Percentiles rank a stretch among this genome's conserved stretches.
These are phyloP conservation scores for Hemisphaericaspora xylofermentans DNA, from an alignment of 1,139 yeast genomes.

Conservation along the genomic window DNA sequence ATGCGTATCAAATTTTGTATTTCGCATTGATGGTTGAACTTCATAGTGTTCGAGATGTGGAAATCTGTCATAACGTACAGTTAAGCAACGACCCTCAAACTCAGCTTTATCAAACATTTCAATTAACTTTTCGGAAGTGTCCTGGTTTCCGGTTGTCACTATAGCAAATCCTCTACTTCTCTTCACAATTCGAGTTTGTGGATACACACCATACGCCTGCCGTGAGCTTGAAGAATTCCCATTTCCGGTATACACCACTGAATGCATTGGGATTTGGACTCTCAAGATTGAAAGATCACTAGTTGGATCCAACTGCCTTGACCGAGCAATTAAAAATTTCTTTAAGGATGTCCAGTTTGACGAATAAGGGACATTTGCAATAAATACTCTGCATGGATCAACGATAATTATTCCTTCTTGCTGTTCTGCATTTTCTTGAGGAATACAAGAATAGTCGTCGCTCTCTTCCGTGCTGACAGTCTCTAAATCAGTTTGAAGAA, in stretches of 20 bases:
- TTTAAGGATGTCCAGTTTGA: slow-evolving; percentile 58
- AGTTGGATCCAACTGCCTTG: slow-evolving; percentile 32
- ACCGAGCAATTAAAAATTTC: slow-evolving; percentile 39
- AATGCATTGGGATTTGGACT: slow-evolving; percentile 57
- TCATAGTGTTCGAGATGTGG: slow-evolving; percentile 41
- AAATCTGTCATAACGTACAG: slow-evolving; percentile 57
- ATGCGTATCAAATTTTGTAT: slow-evolving; percentile 3
- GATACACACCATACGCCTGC: slow-evolving; percentile 21
- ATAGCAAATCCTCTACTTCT: slow-evolving; percentile 63
- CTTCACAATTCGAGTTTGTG: slow-evolving; percentile 9
- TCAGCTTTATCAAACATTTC: slow-evolving; percentile 46
- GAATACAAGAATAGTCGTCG: slow-evolving; percentile 19
- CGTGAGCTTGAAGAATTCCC: too few species aligned
- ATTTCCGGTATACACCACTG: background rate
- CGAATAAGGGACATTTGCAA: slow-evolving; percentile 59
- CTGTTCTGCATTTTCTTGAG: slow-evolving; percentile 34
- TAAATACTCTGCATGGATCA: slow-evolving; percentile 43
- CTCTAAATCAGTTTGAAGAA: too few species aligned
- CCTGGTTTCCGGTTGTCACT: slow-evolving; percentile 50
- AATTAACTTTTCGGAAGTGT: slow-evolving; percentile 53
- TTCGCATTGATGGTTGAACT: slow-evolving; percentile 27
- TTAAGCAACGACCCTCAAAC: slow-evolving; percentile 59
- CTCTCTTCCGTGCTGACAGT: slow-evolving; percentile 4
- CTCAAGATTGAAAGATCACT: slow-evolving; percentile 37
- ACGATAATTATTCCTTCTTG: slow-evolving; percentile 26